Percentiles rank a stretch among this genome's conserved stretches.
These are phyloP conservation scores for Exophiala sp. DNA, from an alignment of 2,329 filamentous ascomycete genomes.

Conservation along the genomic window DNA sequence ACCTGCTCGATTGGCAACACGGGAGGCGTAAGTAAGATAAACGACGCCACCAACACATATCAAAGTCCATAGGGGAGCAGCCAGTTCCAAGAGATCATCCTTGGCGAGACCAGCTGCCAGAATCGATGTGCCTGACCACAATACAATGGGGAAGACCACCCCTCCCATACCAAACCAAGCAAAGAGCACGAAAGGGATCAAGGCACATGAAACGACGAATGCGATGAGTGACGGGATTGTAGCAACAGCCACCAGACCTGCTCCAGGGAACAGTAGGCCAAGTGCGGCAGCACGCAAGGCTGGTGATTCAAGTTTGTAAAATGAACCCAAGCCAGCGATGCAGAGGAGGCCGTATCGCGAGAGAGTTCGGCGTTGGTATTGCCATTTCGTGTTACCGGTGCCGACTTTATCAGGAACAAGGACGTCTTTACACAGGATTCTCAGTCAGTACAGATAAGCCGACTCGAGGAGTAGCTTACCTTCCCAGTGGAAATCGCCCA, in stretches of 20 bases:
- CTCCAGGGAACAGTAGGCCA: constrained; percentile 14
- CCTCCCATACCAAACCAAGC: constrained; percentile 23
- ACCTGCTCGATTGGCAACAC: constrained; percentile 2
- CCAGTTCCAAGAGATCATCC: constrained; percentile 10
- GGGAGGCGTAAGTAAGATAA: constrained; percentile 8
- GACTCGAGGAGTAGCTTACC: too few relatives aligned
- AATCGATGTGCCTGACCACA: constrained; percentile 15
- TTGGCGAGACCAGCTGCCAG: constrained; percentile 15
- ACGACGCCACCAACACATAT: constrained; percentile 13
- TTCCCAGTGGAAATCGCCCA: too few relatives aligned
- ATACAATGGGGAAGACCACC: constrained; percentile 16
- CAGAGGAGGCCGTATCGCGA: constrained; percentile 17
- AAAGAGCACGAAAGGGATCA: constrained; percentile 20
- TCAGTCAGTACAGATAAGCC: too few relatives aligned
- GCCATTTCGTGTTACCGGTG: constrained; percentile 17
- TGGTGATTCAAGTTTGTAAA: constrained; percentile 18
- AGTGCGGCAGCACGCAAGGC: constrained; percentile 12
- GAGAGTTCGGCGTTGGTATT: constrained; percentile 20
- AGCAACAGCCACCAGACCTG: constrained; percentile 17
- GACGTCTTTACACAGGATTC: constrained; percentile 8
- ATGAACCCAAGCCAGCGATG: constrained; percentile 12
- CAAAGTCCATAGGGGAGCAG: constrained; percentile 4
- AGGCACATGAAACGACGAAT: constrained; percentile 12
- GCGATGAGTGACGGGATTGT: constrained; percentile 13
- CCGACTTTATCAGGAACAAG: constrained; percentile 19